Base-by-base conservation (phyloP, 176 grass and related monocot genomes). In the Bromus sterilis region DNA sequence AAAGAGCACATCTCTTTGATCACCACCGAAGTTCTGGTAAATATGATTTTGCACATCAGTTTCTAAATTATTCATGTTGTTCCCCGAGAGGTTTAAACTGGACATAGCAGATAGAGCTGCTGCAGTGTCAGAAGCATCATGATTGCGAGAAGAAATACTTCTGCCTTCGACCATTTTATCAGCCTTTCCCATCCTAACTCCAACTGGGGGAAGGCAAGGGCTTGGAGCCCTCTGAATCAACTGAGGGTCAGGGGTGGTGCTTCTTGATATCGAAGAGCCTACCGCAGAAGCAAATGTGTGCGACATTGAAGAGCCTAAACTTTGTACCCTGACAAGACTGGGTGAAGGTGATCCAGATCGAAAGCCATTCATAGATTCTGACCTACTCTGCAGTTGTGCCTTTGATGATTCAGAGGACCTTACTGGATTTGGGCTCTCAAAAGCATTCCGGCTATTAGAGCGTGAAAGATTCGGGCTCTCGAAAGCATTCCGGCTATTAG, bases 191-290 rank as follows among this genome's bases (percentile, higher is more conserved):
- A 88, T 98, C 74, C 90, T 93, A 66, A 91, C 91, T 67, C 93
- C 96, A 32, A 95, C 93, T 56, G 96, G 96, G 68, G 96, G 96
- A 62, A 98, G 96, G 83, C 90, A 89, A 46, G 96, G 96, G 62
- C 96, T 98, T 43, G 96, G 96, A 75, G 85, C 80, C 74, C 93
- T 91, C 58, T 82, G 88, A 65, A 98, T 89, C 62, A 98, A 79
- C 82, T 91, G 93, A 34, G 88, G 93, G 57, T 98, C 96, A 43
- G 96, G 93, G 21, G 90, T 93, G 77, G 71, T 88, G 56, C 79
- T 98, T 75, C 89, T 92, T 66, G 92, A 85, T 8, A 93, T 67
- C 51, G 90, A 80, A n/a, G 92, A 91, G 58, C 86, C 90, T 67
- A 94, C 57, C 37, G 92, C 60, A 75, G 89, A 87, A 76, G 84